Evolutionary conservation across 1,139 yeast genomes (phyloP), one percentile per base, ranked within the genome.

Genomic region (Kodamaea derodonti): DNA sequence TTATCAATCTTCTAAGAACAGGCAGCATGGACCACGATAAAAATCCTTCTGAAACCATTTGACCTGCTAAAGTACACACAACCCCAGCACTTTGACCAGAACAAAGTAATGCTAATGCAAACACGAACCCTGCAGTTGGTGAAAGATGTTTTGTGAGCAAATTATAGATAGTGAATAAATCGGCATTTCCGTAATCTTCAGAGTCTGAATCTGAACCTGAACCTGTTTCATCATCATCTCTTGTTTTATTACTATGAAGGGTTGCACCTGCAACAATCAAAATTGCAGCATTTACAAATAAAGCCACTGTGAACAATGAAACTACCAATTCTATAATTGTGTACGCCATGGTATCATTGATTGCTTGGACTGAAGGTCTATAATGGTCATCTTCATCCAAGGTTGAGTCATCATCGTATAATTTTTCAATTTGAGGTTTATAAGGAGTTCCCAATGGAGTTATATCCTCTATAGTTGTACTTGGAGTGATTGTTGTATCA

Each of bases 11-110:
- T 39, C 97, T 77, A 3, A 84, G 66, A 67, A 94, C 92, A 1
- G 98, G 97, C 22, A 85, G 80, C 42, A 90, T 70, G 1, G 84
- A 69, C 92, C 97, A 87, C 41, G 76, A 71, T 31, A 90, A 69
- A 49, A 90, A 94, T 0, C 98, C 98, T 56, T 92, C 97, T 50
- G 88, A 80, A 2, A 92, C 96, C 78, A 90, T 87, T 57, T 92
- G 98, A 14, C 98, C 97, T 1, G 97, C 95, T 52, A 92, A 72
- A 0, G 98, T 92, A 52, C 97, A 92, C n/a, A 92, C 95, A 20
- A 94, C 85, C 32, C 98, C 97, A 2, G 98, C 97, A 51, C 95
- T 84, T 55, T 90, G 95, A 14, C 98, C 98, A n/a, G 95, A 84
- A 54, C 90, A 88, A 34, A 92, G 67, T 58, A 92, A 74, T 1